Evolutionary conservation across 208 protist species (phyloP).

Genomic region (Balamuthia mandrillaris): DNA sequence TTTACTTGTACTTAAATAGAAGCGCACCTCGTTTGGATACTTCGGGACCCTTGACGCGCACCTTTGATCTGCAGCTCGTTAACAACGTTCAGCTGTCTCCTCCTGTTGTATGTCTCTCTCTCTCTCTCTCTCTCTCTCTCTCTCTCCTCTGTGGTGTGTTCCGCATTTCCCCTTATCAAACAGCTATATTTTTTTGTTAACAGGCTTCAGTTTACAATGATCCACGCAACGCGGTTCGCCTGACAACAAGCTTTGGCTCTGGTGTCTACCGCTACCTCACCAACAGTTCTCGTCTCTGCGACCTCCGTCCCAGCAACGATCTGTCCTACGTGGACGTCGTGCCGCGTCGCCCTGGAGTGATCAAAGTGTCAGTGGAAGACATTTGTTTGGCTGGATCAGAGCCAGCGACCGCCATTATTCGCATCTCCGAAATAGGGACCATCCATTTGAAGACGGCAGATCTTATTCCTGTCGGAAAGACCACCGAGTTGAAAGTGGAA

Average conservation of each 20-base stretch:
- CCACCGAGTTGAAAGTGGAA: slow-evolving; percentile 21
- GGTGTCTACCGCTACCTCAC: background rate
- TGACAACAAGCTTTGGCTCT: background rate
- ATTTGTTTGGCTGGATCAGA: background rate
- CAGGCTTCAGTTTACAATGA: slow-evolving; percentile 26
- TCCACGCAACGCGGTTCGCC: background rate
- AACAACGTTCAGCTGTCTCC: too few species aligned
- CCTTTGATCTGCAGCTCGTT: too few species aligned
- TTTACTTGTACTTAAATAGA: too few species aligned
- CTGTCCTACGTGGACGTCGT: background rate
- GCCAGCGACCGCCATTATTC: background rate
- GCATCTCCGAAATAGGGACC: slow-evolving; percentile 15
- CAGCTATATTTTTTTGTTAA: too few species aligned
- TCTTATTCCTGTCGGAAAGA: background rate
- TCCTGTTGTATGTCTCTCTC: too few species aligned
- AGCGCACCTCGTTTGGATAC: too few species aligned
- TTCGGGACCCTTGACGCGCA: too few species aligned
- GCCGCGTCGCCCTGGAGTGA: background rate
- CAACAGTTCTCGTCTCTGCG: background rate
- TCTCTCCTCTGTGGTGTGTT: too few species aligned
- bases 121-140: too few species aligned
- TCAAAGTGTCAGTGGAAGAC: slow-evolving; percentile 9
- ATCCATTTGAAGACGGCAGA: background rate
- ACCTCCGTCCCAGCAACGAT: background rate
- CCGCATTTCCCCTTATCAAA: too few species aligned